Evolutionary conservation across 176 grass and related monocot genomes (phyloP).

Genomic region (Rhynchospora breviuscula): DNA sequence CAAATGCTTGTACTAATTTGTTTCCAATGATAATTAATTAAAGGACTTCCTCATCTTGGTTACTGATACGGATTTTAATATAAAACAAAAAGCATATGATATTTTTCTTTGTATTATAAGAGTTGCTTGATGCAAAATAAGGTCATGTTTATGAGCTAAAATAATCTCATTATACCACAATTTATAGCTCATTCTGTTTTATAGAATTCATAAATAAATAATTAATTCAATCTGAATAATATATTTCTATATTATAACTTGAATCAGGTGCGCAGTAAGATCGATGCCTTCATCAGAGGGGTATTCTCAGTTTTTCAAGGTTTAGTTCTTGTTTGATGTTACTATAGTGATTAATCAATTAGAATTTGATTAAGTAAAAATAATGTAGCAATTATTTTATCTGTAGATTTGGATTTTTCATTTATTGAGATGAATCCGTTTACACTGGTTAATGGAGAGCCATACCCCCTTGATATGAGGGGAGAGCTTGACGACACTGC

Average conservation of each 20-base stretch:
- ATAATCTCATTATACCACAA: background rate
- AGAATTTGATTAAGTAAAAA: background rate
- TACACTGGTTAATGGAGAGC: conserved; percentile 72
- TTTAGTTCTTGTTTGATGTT: conserved; percentile 13
- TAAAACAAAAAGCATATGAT: background rate
- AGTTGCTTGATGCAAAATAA: background rate
- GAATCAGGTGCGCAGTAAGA: conserved; percentile 62
- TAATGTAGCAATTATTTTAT: background rate
- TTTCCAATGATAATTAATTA: background rate
- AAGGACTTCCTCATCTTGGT: background rate
- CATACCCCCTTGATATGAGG: conserved; percentile 87
- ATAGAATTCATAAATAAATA: background rate
- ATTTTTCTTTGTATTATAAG: background rate
- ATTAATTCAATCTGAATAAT: conserved; percentile 2
- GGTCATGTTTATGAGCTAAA: background rate
- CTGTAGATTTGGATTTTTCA: conserved; percentile 79
- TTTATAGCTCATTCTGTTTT: background rate
- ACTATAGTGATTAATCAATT: background rate
- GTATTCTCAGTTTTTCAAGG: conserved; percentile 94
- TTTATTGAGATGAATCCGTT: conserved; percentile 99
- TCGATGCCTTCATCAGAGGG: conserved; percentile 75
- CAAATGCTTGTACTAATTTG: background rate
- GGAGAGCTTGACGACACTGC: conserved; percentile 96
- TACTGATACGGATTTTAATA: background rate
- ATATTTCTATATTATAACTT: background rate